Evolutionary conservation across 75 land plant genomes (phyloP), one percentile per base, ranked within the genome.

Genomic region (Cryptomeria japonica): DNA sequence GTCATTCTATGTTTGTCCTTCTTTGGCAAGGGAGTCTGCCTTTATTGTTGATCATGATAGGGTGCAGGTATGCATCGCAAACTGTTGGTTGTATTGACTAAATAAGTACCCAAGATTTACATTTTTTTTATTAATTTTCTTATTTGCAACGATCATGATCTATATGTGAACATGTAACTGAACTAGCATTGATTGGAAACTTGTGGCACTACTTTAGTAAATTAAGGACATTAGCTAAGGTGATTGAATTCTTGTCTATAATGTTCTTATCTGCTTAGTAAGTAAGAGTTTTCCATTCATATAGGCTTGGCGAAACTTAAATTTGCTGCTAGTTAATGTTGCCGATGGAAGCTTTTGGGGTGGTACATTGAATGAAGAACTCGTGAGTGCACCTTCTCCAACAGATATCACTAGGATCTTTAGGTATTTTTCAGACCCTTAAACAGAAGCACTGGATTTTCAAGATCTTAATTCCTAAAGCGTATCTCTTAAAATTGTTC

Each of bases 301-400:
- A 34, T 68, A 89, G 90, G 2, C 36, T 49, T 91, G 92, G 92
- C 88, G 85, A 90, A 78, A 88, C 12, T 34, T 87, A 32, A 90
- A 87, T 70, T 42, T 87, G 83, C 34, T 91, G 78, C 49, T 91
- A 15, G 55, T 87, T 39, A 91, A 91, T 44, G 87, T 90, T 91
- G 92, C 92, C 5, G 92, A 91, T 72, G 92, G 92, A 82, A 91
- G 92, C 41, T 91, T 86, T 49, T 91, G 92, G 92, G 92, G 92
- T 41, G 92, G 92, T n/a, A 89, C 91, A 37, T 68, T 61, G 64
- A 91, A 87, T 86, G 31, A 55, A 41, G 85, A 91, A 41, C 38
- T 91, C 7, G 2, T 90, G 68, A 78, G 82, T 79, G 88, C 92
- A 73, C 58, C 91, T 37, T 82, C 89, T 77, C 87, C 91, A 13